Base-by-base conservation (phyloP, 495 filamentous ascomycete species). In the Saxophila tyrrhenica region DNA sequence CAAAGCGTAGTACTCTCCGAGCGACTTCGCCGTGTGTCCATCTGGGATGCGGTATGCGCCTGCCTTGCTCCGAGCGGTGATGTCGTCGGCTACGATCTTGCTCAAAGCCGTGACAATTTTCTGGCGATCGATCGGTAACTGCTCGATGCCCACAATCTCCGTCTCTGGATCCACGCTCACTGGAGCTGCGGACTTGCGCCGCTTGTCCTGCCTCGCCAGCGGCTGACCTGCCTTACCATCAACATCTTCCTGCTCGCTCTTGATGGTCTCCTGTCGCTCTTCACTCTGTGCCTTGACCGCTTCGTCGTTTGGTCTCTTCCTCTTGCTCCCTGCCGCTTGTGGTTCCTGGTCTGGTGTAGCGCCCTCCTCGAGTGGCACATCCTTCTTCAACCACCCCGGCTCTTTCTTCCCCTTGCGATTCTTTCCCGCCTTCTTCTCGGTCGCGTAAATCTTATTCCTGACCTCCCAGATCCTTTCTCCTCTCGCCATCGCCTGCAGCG, bases 401-500 rank as follows among this genome's bases (percentile, higher is more conserved):
- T 72, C 54, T 65, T 71, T 54, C 80, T 64, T 65, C 70, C 61
- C 69, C 42, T 57, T 56, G 48, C 64, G 39, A 32, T 45, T 51
- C 57, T 58, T 53, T 57, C 62, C 57, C 49, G 61, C 63, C 62
- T 64, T 68, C 46, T 64, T 65, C 59, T 63, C 58, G 13, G 48
- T 49, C 42, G 48, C 55, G 15, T 47, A 54, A n/a, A 48, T 45
- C 47, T 53, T 51, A 22, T 25, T 52, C 53, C 64, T 51, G 2
- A 25, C 78, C 68, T 91, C 87, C 89, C 88, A 95, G 2, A 87
- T 86, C 65, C 78, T 85, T 70, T 94, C 89, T 13, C 92, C 92
- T 3, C 75, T 78, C 2, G 70, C 74, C 25, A 95, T 80, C 51
- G 82, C 84, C 9, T 76, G 81, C 20, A 97, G 67, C 0, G 94